A percentile compares a stretch with the other conserved stretches of the same genome.
Conservation (phyloP, 2,329 filamentous ascomycete species). For the Colletotrichum agaves region DNA sequence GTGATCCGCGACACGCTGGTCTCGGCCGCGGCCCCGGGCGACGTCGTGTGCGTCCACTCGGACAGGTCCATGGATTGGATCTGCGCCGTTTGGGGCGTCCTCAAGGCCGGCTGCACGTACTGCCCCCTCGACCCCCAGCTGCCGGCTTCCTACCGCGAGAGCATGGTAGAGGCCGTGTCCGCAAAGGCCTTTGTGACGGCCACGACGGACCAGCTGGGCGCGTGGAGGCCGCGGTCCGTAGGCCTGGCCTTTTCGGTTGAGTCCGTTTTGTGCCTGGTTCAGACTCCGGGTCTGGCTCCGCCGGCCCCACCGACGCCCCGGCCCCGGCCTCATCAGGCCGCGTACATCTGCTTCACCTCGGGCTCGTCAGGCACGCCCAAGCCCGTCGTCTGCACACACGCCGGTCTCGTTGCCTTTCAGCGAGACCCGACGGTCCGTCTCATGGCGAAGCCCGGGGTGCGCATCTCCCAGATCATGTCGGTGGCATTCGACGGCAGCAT, state of each 20-base stretch:
- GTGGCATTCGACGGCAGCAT: slow-evolving; percentile 56
- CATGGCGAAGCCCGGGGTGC: background rate
- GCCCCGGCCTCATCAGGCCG: slow-evolving; percentile 33
- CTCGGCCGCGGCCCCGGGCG: slow-evolving; percentile 32
- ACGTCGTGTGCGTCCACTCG: slow-evolving; percentile 48
- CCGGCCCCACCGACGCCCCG: background rate
- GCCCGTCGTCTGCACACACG: slow-evolving; percentile 50
- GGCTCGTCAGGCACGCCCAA: slow-evolving; percentile 57
- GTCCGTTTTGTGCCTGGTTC: background rate
- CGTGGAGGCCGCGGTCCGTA: too few species aligned
- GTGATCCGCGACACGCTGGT: slow-evolving; percentile 22
- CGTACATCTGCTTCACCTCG: slow-evolving; percentile 57
- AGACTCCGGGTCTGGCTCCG: background rate
- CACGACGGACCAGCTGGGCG: too few species aligned
- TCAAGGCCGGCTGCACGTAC: slow-evolving; percentile 47
- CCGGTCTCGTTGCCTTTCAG: slow-evolving; percentile 11
- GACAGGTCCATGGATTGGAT: slow-evolving; percentile 50
- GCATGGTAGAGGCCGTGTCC: slow-evolving; percentile 40
- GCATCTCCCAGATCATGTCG: slow-evolving; percentile 54
- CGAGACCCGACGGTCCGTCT: background rate
- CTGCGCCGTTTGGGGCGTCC: slow-evolving; percentile 46
- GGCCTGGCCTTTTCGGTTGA: too few species aligned
- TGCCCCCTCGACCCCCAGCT: slow-evolving; percentile 44
- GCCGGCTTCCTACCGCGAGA: slow-evolving; percentile 39
- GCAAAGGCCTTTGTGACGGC: slow-evolving; percentile 43